Evolutionary conservation across 495 filamentous ascomycete genomes (phyloP).

Genomic region (Thozetella sp.): DNA sequence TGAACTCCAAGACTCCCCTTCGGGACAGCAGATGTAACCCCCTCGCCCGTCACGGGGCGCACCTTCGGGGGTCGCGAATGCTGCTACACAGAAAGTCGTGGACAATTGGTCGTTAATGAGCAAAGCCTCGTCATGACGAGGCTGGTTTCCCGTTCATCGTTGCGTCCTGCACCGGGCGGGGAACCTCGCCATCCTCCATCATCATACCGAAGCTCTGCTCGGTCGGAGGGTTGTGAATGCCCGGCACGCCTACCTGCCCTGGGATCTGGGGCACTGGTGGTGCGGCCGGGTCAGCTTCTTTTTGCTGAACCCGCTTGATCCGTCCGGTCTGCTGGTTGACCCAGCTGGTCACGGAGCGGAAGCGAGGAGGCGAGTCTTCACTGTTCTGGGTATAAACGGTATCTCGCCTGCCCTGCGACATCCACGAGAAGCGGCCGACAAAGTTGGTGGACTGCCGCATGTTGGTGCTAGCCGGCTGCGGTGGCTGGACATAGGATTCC

Average conservation of each 20-base stretch:
- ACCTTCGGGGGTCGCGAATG: too few relatives aligned
- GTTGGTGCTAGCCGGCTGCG: conserved; percentile 11
- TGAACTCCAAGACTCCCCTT: neutral
- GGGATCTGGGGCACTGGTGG: conserved; percentile 22
- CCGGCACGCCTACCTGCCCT: conserved; percentile 25
- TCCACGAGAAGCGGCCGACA: conserved; percentile 37
- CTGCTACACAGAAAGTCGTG: neutral
- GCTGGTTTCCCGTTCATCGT: neutral
- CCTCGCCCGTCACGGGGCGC: neutral
- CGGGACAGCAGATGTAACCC: neutral
- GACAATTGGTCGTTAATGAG: neutral
- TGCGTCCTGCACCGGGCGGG: conserved; percentile 21
- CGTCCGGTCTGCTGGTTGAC: conserved; percentile 59
- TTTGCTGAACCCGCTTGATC: conserved; percentile 31
- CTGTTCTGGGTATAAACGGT: conserved; percentile 48
- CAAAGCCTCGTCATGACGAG: neutral
- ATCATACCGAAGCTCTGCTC: conserved; percentile 32
- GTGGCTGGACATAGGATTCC: conserved; percentile 6
- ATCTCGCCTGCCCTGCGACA: conserved; percentile 33
- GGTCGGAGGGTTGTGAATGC: conserved; percentile 28
- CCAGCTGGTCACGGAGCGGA: conserved; percentile 61
- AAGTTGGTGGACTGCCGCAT: conserved; percentile 11
- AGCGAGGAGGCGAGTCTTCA: conserved; percentile 52
- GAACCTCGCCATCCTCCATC: conserved; percentile 33
- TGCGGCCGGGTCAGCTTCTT: conserved; percentile 17